Evolutionary conservation across 306 rosid species (phyloP), one percentile per base, ranked within the genome.

Genomic region (Erythrophleum fordii): DNA sequence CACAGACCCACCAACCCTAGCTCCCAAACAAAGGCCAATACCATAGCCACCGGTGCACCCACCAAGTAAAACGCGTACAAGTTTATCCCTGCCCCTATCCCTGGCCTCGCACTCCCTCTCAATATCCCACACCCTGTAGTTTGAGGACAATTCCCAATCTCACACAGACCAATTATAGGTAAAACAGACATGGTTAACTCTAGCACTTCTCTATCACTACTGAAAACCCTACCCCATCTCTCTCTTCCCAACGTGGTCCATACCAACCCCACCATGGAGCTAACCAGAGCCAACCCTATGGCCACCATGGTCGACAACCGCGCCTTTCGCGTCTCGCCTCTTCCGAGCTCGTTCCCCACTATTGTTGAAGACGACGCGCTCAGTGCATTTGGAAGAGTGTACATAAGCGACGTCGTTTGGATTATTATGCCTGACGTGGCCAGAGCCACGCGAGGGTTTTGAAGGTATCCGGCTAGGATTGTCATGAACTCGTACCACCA

Each of bases 401-500:
- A 88, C 85, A 88, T 37, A 3, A 88, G 87, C 7, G 91, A 85
- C 0, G 91, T 88, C 13, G 91, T 88, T 74, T 85, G 91, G 23
- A 88, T 88, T 3, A 88, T 85, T 44, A 85, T 88, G 23, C 85
- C 91, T 0, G 88, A 79, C 0, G 91, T 82, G 2, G 88, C 88
- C 0, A 87, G 80, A 11, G 88, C 81, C 8, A 75, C 78, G 0
- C 48, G 69, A 17, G 91, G 91, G 52, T 85, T 85, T 3, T 80
- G 34, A 3, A 88, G 87, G 77, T 88, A 88, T 4, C 91, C 91
- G 0, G 91, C 78, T 35, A 88, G 74, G 42, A 88, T 83, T 11
- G 89, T 88, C 91, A 88, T 85, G 14, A 83, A 56, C 73, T 88
- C 91, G 52, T 88, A 88, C 91, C 97, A 93, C 98, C 98, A 93